A percentile compares a stretch with the other conserved stretches of the same genome.
Conservation (phyloP, 2,329 filamentous ascomycete species). For the Myriosclerotinia scirpicola region DNA sequence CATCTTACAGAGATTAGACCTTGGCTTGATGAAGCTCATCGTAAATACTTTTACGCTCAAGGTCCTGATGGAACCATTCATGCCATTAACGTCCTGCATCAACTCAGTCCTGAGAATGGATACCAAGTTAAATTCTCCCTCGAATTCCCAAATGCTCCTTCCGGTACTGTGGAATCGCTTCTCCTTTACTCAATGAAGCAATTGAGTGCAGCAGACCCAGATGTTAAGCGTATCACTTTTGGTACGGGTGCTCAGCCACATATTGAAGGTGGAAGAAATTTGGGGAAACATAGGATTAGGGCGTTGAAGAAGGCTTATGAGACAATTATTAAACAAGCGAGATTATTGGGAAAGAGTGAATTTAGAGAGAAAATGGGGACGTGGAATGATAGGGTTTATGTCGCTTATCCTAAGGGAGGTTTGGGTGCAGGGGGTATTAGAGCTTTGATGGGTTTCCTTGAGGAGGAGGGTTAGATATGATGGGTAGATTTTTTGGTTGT, state of each 20-base stretch:
- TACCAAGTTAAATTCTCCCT: conserved; percentile 97
- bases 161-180: conserved; percentile 81
- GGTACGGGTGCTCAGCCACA: conserved; percentile 76
- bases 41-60: conserved; percentile 80
- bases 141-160: conserved; percentile 85
- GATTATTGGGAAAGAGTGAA: conserved; percentile 79
- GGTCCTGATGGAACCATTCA: conserved; percentile 70
- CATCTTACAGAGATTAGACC: conserved; percentile 88
- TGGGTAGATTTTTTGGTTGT: neutral
- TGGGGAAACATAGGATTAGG: conserved; percentile 76
- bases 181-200: conserved; percentile 66
- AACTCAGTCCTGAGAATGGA: conserved; percentile 76
- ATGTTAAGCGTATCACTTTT: conserved; percentile 74
- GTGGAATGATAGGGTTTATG: conserved; percentile 79
- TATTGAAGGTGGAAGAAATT: conserved; percentile 76
- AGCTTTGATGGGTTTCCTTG: conserved; percentile 88
- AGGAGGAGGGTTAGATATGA: conserved; percentile 53
- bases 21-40: conserved; percentile 80
- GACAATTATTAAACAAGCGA: conserved; percentile 76
- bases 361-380: conserved; percentile 91
- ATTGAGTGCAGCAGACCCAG: conserved; percentile 54
- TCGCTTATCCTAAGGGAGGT: conserved; percentile 85
- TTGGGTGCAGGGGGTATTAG: conserved; percentile 78
- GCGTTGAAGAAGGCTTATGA: conserved; percentile 82
- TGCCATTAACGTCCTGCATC: conserved; percentile 78